Evolutionary conservation across 202 grass and related monocot genomes (phyloP).

Genomic region (Dendrocalamus latiflorus): DNA sequence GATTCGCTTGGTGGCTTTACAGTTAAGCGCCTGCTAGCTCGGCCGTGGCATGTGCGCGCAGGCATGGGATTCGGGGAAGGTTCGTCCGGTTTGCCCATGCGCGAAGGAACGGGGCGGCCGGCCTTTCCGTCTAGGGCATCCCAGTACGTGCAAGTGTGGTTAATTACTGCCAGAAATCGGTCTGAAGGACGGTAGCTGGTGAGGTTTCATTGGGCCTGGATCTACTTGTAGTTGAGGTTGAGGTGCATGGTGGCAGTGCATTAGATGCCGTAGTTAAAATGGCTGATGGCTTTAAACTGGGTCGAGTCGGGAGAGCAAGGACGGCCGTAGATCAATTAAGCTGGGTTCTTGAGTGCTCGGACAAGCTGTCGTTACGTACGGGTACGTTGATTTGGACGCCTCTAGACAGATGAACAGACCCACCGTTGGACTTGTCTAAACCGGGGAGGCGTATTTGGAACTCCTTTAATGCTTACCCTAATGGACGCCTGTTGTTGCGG

Average conservation of each 20-base stretch:
- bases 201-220: neutral
- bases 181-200: neutral
- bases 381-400: neutral
- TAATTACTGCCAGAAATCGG: neutral
- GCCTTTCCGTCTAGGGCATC: neutral
- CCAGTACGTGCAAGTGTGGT: neutral
- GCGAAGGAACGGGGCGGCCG: conserved; percentile 14
- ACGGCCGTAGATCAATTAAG: neutral
- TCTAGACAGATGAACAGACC: neutral
- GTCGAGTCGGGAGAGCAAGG: neutral
- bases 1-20: conserved; percentile 10
- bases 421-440: neutral
- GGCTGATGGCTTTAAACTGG: neutral
- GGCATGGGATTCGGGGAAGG: conserved; percentile 14
- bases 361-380: conserved; percentile 18
- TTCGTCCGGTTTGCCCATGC: neutral
- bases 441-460: too few relatives aligned
- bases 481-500: neutral
- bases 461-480: too few relatives aligned
- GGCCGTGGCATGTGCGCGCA: neutral
- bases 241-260: neutral
- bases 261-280: neutral
- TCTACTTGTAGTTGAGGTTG: too few relatives aligned
- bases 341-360: neutral
- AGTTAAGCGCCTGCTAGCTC: neutral